Evolutionary conservation across 495 filamentous ascomycete species (phyloP).

Genomic region (Penicillium soppii): DNA sequence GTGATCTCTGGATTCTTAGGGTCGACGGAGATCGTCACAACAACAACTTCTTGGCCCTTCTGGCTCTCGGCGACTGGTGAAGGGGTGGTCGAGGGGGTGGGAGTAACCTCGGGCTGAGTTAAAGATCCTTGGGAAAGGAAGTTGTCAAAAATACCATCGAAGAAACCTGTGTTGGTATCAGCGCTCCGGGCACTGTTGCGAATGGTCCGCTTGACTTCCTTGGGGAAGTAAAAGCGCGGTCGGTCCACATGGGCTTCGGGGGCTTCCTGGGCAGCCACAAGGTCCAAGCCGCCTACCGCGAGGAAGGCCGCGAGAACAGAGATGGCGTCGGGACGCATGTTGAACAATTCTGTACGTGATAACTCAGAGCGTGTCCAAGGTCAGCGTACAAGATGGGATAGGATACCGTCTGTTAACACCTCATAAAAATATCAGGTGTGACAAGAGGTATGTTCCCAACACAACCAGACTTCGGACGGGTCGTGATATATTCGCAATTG

Average conservation of each 20-base stretch:
- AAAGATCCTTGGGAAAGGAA: not conserved
- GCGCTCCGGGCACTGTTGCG: constrained; percentile 20
- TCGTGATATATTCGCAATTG: not conserved
- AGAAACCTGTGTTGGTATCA: constrained; percentile 2
- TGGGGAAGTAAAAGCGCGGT: constrained; percentile 48
- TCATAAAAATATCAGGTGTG: constrained; percentile 11
- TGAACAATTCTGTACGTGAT: constrained; percentile 11
- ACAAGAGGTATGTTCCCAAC: constrained; percentile 2
- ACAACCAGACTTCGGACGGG: not conserved
- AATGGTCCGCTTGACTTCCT: constrained; percentile 45
- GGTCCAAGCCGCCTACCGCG: constrained; percentile 36
- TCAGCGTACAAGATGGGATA: constrained; percentile 22
- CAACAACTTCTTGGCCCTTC: constrained; percentile 18
- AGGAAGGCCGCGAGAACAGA: constrained; percentile 33
- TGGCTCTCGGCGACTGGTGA: not conserved
- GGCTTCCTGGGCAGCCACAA: constrained; percentile 34
- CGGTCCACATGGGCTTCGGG: constrained; percentile 34
- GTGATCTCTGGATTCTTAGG: constrained; percentile 11
- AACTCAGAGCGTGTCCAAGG: constrained; percentile 6
- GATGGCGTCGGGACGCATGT: constrained; percentile 31
- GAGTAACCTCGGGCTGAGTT: not conserved
- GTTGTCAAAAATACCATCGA: not conserved
- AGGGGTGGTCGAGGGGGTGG: not conserved
- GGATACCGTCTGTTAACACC: constrained; percentile 24
- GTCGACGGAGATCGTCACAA: constrained; percentile 21